Evolutionary conservation across 805 yeast genomes (phyloP).

Genomic region (Lipomyces spencermartinsiae): DNA sequence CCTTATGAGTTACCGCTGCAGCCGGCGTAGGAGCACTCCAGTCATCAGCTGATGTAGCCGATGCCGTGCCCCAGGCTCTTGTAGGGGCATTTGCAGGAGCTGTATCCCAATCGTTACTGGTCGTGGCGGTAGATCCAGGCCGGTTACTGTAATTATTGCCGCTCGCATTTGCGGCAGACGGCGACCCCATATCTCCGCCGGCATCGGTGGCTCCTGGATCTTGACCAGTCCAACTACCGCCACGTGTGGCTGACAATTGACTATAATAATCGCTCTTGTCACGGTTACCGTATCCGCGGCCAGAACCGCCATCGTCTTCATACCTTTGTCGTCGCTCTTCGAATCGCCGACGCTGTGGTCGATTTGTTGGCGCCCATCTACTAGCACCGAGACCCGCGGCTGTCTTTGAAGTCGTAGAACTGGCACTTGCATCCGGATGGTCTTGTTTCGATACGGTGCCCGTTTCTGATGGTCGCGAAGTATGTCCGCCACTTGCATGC

Average conservation of each 20-base stretch:
- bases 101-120: slow-evolving; percentile 1
- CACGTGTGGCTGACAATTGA: not conserved
- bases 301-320: not conserved
- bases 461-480: not conserved
- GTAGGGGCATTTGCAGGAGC: not conserved
- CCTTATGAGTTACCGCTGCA: not conserved
- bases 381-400: not conserved
- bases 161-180: not conserved
- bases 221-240: not conserved
- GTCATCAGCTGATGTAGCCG: not conserved
- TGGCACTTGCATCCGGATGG: not conserved
- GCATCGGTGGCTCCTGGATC: not conserved
- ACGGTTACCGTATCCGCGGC: not conserved
- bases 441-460: not conserved
- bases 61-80: not conserved
- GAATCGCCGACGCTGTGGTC: not conserved
- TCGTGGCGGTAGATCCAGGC: not conserved
- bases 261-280: not conserved
- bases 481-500: not conserved
- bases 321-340: not conserved
- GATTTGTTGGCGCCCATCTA: not conserved
- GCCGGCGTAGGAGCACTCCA: slow-evolving; percentile 11
- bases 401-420: not conserved
- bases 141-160: not conserved
- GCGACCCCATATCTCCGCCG: not conserved